phyloP scores from a whole-genome alignment of 2,329 filamentous ascomycete genomes.

The Lachnellula subtilissima region DNA sequence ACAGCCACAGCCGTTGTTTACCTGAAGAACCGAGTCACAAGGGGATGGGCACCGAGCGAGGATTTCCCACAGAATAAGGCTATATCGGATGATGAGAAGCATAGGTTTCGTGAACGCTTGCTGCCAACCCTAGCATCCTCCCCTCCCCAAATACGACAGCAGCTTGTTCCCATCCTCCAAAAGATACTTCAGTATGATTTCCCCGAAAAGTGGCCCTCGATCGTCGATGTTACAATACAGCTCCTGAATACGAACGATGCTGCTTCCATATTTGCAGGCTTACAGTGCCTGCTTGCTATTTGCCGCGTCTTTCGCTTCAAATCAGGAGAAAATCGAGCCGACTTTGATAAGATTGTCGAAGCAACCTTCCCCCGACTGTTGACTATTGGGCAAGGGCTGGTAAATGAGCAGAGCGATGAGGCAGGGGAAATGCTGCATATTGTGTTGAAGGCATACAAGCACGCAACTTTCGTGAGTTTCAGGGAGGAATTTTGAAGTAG shows the following conservation, averaged over 20 bases:
- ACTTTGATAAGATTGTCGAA: constrained; percentile 93
- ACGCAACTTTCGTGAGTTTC: constrained; percentile 82
- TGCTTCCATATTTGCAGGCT: constrained; percentile 80
- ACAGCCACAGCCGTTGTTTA: constrained; percentile 76
- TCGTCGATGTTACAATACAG: constrained; percentile 87
- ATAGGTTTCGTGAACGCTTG: constrained; percentile 77
- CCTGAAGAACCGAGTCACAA: constrained; percentile 93
- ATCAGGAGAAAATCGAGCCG: constrained; percentile 68
- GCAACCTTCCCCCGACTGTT: constrained; percentile 84
- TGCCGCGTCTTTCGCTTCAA: constrained; percentile 97
- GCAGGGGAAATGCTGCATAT: constrained; percentile 95
- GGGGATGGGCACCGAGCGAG: constrained; percentile 79
- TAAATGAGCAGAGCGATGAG: constrained; percentile 87
- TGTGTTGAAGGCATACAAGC: constrained; percentile 95
- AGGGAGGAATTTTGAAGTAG: constrained; percentile 13
- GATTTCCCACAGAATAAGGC: constrained; percentile 62
- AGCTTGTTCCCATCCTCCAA: constrained; percentile 90
- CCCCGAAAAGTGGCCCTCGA: constrained; percentile 87
- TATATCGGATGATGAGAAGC: constrained; percentile 86
- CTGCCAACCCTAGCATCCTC: constrained; percentile 83
- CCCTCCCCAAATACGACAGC: constrained; percentile 76
- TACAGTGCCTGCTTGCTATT: constrained; percentile 90
- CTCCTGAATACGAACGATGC: constrained; percentile 83
- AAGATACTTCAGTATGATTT: constrained; percentile 97
- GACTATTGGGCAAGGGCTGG: constrained; percentile 79